Base-by-base conservation (phyloP, 352 stramenopile species). In the Phytophthora chlamydospora region DNA sequence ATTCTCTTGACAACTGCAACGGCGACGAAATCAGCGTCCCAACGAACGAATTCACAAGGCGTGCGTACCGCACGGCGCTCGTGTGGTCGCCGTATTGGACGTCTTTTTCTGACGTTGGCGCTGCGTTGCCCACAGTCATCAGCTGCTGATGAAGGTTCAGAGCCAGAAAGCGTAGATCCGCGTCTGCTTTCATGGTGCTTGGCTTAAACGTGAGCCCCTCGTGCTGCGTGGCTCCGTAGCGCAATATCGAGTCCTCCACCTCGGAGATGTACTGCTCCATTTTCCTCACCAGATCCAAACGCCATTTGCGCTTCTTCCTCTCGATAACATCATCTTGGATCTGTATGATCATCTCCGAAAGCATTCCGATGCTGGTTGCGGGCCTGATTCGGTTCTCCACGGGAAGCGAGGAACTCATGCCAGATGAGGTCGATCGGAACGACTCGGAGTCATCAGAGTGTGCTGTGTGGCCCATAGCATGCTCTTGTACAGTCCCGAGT, bases 111-210 rank as follows among this genome's bases (percentile, higher is more conserved):
- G 75, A 85, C n/a, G 83, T 88, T 4, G 81, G 78, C 3, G 85
- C 72, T n/a, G 80, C 83, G 39, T 80, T 83, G 11, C 85, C 83
- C 4, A 96, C 78, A 3, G 83, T 91, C 59, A 96, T 75, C 41
- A 93, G 70, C 39, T 96, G 87, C 40, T 92, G 83, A 56, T 96
- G 87, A 34, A 96, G 63, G 33, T 96, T 96, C n/a, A 96, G 40
- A 2, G 85, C 81, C 17, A 96, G 44, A 42, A 93, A 96, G 41
- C 85, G 75, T 17, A 96, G 63, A 34, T 81, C 74, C 0, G 81
- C 70, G 64, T 96, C 83, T 9, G 83, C 84, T 75, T 96, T 96
- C 80, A 91, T 94, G 2, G 87, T 96, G 53, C 83, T 93, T 7
- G 87, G 87, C 59, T 96, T 96, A 42, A 96, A 96, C 12, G 82